Percentiles rank a stretch among this genome's conserved stretches.
phyloP scores from a whole-genome alignment of 257 asterid genomes.

The Thymus quinquecostatus region DNA sequence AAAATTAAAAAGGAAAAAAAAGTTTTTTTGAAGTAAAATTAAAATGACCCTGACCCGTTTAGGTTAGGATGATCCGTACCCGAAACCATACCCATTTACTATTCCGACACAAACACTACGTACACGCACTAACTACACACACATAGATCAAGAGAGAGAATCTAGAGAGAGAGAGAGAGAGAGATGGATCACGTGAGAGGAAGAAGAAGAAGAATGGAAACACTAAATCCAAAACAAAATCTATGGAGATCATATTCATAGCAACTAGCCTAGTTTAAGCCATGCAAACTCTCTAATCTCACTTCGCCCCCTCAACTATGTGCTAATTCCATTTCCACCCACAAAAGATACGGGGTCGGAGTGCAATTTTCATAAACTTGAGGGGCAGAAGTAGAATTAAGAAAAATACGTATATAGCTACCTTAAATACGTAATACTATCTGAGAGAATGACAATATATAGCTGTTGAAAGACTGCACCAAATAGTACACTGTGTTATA shows the following conservation, averaged over 20 bases:
- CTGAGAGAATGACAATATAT: conserved; percentile 35
- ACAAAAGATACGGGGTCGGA: neutral
- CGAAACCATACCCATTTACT: conserved; percentile 1
- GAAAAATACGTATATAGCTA: conserved; percentile 3
- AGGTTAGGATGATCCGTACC: conserved; percentile 21
- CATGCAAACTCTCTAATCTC: neutral
- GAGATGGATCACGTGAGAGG: conserved; percentile 36
- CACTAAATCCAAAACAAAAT: conserved; percentile 41
- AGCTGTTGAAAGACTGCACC: conserved; percentile 31
- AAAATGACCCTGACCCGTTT: neutral
- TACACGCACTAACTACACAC: neutral
- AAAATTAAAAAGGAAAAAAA: no score
- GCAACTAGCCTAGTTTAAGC: neutral
- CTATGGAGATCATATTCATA: conserved; percentile 39
- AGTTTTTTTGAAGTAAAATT: no score
- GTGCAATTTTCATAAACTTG: neutral
- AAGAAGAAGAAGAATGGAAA: conserved; percentile 5
- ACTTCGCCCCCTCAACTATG: conserved; percentile 18
- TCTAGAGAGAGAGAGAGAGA: neutral
- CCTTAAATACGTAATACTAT: conserved; percentile 19
- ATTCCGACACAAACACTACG: neutral
- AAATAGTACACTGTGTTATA: conserved; percentile 31
- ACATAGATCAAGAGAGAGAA: neutral
- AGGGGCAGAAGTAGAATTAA: neutral
- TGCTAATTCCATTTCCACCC: neutral